Base-by-base conservation (phyloP, 2,329 filamentous ascomycete species). In the Fusarium solani-melongenae region DNA sequence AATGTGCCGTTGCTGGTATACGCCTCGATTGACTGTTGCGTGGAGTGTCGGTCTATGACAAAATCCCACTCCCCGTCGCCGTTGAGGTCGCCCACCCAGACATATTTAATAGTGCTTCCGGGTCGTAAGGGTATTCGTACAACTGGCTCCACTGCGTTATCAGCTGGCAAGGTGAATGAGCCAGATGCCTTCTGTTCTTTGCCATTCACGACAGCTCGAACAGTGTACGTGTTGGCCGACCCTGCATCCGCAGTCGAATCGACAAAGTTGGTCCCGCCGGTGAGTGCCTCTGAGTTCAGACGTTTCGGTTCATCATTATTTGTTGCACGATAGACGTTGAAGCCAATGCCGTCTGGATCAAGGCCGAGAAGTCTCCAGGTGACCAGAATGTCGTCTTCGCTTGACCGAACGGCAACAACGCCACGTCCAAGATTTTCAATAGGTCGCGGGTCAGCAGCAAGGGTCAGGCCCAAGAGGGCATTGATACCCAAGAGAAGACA, bases 51-150 rank as follows among this genome's bases (percentile, higher is more conserved):
- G 41, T 76, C 74, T 6, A 77, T 29, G 17, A 76, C 69, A 44
- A 66, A 77, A 31, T 76, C 73, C 38, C 67, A 77, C 15, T 77
- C 71, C 3, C 74, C 73, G 10, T 77, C 74, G 24, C 74, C 71
- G 9, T 76, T 67, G 6, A 77, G 67, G 34, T 77, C 74, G 14
- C 76, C 76, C 15, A 77, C 76, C 76, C 74, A 77, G 34, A 74
- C 51, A 20, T 74, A 77, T 34, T 74, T 75, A 56, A 77, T 72
- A 9, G 72, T 62, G 1, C 73, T 75, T 1, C 71, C 68, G 2
- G 51, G 34, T 2, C 61, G 61, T 20, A 77, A 60, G 3, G 76
- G 76, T 6, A 77, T 55, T 2, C 76, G 74, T 9, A 77, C 58
- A 11, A 46, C 51, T 4, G 69, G 69, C 6, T 69, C 69, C 9